These are phyloP conservation scores for Pseudozyma thailandica DNA, from an alignment of 1,284 basidiomycete genomes.

Conservation along the genomic window DNA sequence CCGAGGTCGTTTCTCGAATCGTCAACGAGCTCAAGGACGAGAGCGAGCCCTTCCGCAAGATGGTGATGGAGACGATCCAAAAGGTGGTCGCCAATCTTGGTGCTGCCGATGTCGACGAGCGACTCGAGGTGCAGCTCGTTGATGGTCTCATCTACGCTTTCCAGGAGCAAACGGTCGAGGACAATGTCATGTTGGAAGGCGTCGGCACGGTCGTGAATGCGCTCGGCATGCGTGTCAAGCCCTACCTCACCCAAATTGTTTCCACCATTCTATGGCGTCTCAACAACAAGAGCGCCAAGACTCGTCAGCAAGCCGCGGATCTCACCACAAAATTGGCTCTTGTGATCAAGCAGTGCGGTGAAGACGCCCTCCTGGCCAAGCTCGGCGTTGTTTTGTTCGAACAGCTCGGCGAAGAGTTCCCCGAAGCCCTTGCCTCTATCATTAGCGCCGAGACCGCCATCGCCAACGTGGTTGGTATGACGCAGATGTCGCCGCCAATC, in stretches of 20 bases:
- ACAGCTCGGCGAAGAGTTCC: slow-evolving; percentile 98
- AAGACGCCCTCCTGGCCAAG: slow-evolving; percentile 94
- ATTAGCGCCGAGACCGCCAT: slow-evolving; percentile 98
- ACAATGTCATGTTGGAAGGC: slow-evolving; percentile 98
- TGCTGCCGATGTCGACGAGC: slow-evolving; percentile 95
- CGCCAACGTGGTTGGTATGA: slow-evolving; percentile 99
- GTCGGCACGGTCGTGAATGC: slow-evolving; percentile 97
- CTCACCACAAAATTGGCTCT: slow-evolving; percentile 92
- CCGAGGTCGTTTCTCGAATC: slow-evolving; percentile 92
- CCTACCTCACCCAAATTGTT: slow-evolving; percentile 97
- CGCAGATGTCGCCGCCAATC: slow-evolving; percentile 99
- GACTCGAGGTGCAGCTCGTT: slow-evolving; percentile 90
- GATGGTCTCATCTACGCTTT: slow-evolving; percentile 99
- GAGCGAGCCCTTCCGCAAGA: slow-evolving; percentile 93
- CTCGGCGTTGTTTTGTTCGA: slow-evolving; percentile 97
- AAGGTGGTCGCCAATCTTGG: slow-evolving; percentile 92
- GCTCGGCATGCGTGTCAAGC: slow-evolving; percentile 96
- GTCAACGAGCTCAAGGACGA: slow-evolving; percentile 91
- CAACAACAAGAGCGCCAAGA: slow-evolving; percentile 99
- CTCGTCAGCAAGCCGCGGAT: slow-evolving; percentile 98
- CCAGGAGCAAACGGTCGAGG: slow-evolving; percentile 98
- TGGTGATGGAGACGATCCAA: slow-evolving; percentile 99
- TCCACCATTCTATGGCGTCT: slow-evolving; percentile 99
- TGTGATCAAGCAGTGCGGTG: slow-evolving; percentile 98
- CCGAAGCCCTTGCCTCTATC: slow-evolving; percentile 94